phyloP scores from a whole-genome alignment of 257 asterid genomes.

The Rubia yunnanensis region DNA sequence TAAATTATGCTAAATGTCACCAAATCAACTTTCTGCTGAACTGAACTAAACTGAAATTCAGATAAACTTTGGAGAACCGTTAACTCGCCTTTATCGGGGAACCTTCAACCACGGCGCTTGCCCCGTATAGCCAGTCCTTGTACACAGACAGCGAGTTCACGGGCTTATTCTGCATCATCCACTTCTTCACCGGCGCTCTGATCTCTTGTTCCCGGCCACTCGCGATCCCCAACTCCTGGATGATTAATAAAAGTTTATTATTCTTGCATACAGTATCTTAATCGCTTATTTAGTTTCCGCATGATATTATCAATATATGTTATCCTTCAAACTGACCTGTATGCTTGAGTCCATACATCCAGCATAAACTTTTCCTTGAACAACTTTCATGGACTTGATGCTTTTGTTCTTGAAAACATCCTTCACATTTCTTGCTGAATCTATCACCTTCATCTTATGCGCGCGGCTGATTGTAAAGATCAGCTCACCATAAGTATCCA shows the following conservation, averaged over 20 bases:
- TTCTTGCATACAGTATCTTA: too few relatives aligned
- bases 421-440: constrained; percentile 51
- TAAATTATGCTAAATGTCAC: too few relatives aligned
- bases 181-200: constrained; percentile 61
- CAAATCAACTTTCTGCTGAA: too few relatives aligned
- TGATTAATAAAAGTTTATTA: constrained; percentile 5
- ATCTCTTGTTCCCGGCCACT: constrained; percentile 65
- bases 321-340: constrained; percentile 31
- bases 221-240: constrained; percentile 51
- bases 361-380: constrained; percentile 62
- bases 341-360: constrained; percentile 87
- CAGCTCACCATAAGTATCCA: constrained; percentile 51
- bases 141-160: constrained; percentile 52
- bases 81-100: constrained; percentile 57
- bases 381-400: constrained; percentile 44
- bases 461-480: constrained; percentile 55
- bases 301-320: too few relatives aligned
- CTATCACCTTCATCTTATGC: constrained; percentile 64
- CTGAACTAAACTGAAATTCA: too few relatives aligned
- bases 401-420: constrained; percentile 59
- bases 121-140: constrained; percentile 75
- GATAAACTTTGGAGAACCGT: too few relatives aligned
- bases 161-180: constrained; percentile 65
- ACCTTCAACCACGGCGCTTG: constrained; percentile 52
- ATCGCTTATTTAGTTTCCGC: too few relatives aligned